phyloP scores from a whole-genome alignment of 2,329 filamentous ascomycete genomes.

The Botryosphaeria agaves region DNA sequence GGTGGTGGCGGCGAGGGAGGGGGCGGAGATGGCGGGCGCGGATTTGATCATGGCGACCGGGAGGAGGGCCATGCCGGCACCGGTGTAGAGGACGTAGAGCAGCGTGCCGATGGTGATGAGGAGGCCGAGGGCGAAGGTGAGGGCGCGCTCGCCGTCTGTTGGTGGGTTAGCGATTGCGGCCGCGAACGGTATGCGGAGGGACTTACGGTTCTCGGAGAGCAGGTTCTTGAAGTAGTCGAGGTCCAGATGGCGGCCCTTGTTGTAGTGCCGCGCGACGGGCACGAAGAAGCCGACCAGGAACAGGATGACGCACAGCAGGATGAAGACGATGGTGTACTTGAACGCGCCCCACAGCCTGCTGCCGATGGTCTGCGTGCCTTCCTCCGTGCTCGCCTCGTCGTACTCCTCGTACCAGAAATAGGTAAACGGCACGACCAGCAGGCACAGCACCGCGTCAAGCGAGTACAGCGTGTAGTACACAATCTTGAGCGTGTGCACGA shows the following conservation, averaged over 20 bases:
- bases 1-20: slow-evolving; percentile 59
- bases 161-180: slow-evolving; percentile 4
- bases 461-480: slow-evolving; percentile 92
- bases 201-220: slow-evolving; percentile 59
- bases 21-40: slow-evolving; percentile 69
- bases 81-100: slow-evolving; percentile 78
- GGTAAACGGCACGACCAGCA: slow-evolving; percentile 81
- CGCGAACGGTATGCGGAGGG: neutral
- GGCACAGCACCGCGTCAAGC: slow-evolving; percentile 73
- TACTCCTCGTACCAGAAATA: slow-evolving; percentile 99
- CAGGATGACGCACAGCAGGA: slow-evolving; percentile 61
- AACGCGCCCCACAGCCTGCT: slow-evolving; percentile 65
- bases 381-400: slow-evolving; percentile 73
- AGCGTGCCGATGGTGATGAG: slow-evolving; percentile 74
- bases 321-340: slow-evolving; percentile 80
- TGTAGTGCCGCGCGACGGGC: slow-evolving; percentile 53
- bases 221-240: slow-evolving; percentile 85
- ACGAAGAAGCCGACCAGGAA: slow-evolving; percentile 92
- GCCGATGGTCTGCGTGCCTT: slow-evolving; percentile 53
- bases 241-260: slow-evolving; percentile 48
- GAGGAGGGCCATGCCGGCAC: slow-evolving; percentile 71
- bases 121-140: slow-evolving; percentile 81
- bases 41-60: slow-evolving; percentile 87
- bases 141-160: slow-evolving; percentile 67
- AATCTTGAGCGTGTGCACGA: slow-evolving; percentile 64